Evolutionary conservation across 208 protist species (phyloP), one percentile per base, ranked within the genome.

Genomic region (Trichomonas tenax): DNA sequence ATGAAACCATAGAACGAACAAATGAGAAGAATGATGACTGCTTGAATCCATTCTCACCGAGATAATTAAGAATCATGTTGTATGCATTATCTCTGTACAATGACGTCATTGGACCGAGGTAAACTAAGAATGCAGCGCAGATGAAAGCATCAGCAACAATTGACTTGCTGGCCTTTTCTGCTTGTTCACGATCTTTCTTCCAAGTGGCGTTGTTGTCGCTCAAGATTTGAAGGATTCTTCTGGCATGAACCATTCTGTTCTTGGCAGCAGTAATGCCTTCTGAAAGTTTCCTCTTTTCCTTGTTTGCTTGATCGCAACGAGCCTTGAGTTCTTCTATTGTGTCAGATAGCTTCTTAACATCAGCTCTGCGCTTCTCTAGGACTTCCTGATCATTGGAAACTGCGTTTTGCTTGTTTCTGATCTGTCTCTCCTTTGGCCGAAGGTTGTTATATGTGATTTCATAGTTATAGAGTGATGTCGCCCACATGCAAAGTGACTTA

Each of bases 401-500:
- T 97, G 98, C 98, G n/a, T 96, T 96, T 90, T 99, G 97, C 11
- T 98, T 98, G 96, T 98, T 98, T 36, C 97, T 98, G 11, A 98
- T 98, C 0, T 97, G 97, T 95, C 98, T 97, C 49, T 98, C 97
- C 97, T 99, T 99, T 44, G 99, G 99, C 45, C 98, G 98, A 4
- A 99, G 98, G 96, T 98, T 97, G 98, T 99, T 96, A 98, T 97
- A 96, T n/a, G 97, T 96, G 41, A 97, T 96, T 51, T 96, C 93
- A 82, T 98, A 98, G 9, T 84, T 96, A 34, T 97, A 96, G 93
- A 99, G 98, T 40, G 99, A 98, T 96, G 98, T 97, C 96, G 98
- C 98, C 99, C 99, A 99, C 96, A 98, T 98, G 96, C 98, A 99
- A 21, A 99, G 97, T 84, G 97, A 98, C n/a, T 98, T 98, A 95